Base-by-base conservation (phyloP, 257 asterid species). In the Petrea volubilis region DNA sequence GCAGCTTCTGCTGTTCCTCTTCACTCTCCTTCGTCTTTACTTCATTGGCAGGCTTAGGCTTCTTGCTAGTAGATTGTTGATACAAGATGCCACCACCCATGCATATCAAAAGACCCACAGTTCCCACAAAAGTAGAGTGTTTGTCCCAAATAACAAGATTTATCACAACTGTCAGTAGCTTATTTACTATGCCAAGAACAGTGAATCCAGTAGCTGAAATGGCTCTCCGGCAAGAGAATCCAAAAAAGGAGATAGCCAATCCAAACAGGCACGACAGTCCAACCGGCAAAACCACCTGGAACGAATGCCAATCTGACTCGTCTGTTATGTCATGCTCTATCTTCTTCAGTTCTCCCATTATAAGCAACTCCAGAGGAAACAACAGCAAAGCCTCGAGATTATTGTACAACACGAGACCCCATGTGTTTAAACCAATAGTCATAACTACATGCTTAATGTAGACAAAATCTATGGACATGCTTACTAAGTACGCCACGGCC, bases 201-300 rank as follows among this genome's bases (percentile, higher is more conserved):
- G 98, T 93, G 78, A 93, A 91, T 23, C 97, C 98, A 0, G 98
- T 93, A 0, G 98, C 98, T 43, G 98, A 93, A 28, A 93, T 93
- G 23, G 96, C 90, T 67, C 90, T 84, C 2, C 98, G 89, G 72
- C 98, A 93, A 57, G 98, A 93, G 74, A 93, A 93, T 17, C 98
- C 98, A 23, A 93, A 93, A 76, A 93, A 93, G 27, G 98, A 93
- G 64, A 93, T 91, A 3, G 97, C 91, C 79, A 93, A 72, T 51
- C 98, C 98, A 78, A 93, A 91, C 64, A 93, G 76, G 69, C 98
- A 93, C 2, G 98, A 93, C 36, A 93, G 77, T 15, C 90, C 96
- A 6, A 93, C 96, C 0, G 98, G 97, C 77, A 93, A 75, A 67
- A 93, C 49, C 87, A 93, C 96, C 80, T 81, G 79, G 67, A 84